A percentile compares a stretch with the other conserved stretches of the same genome.
Evolutionary conservation across 2,329 filamentous ascomycete species (phyloP).

Genomic region (Hypocreales sp.): DNA sequence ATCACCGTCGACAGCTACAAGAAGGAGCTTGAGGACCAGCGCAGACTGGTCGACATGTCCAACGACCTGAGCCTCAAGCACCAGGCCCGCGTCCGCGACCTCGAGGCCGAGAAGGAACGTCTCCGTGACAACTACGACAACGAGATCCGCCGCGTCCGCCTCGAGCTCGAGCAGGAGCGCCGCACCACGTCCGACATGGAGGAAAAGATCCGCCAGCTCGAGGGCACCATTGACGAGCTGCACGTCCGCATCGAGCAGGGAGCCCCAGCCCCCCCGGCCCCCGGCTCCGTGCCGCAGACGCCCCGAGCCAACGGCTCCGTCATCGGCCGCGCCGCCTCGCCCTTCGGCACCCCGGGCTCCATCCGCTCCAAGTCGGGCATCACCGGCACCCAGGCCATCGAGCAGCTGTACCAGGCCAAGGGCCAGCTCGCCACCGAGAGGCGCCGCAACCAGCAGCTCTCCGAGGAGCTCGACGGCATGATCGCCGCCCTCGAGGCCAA

Average conservation of each 20-base stretch:
- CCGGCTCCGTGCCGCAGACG: conserved; percentile 41
- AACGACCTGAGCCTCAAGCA: conserved; percentile 61
- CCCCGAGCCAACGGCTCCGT: conserved; percentile 43
- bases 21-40: conserved; percentile 69
- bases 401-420: conserved; percentile 53
- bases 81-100: conserved; percentile 52
- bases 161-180: conserved; percentile 40
- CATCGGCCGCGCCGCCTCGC: conserved; percentile 37
- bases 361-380: conserved; percentile 38
- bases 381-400: conserved; percentile 46
- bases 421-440: conserved; percentile 59
- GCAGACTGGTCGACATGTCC: conserved; percentile 68
- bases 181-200: conserved; percentile 29
- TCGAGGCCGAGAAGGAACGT: conserved; percentile 45
- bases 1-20: conserved; percentile 76
- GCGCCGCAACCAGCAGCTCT: conserved; percentile 58
- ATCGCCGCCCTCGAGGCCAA: conserved; percentile 72
- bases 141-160: conserved; percentile 36
- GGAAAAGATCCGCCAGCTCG: conserved; percentile 32
- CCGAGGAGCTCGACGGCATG: conserved; percentile 69
- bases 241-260: conserved; percentile 31
- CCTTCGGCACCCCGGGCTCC: conserved; percentile 46
- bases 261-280: conserved; percentile 8
- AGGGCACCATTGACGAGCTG: conserved; percentile 37
- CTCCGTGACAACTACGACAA: conserved; percentile 51